Conservation (phyloP, 108 stramenopile species). For the Nannochloropsis granulata region DNA sequence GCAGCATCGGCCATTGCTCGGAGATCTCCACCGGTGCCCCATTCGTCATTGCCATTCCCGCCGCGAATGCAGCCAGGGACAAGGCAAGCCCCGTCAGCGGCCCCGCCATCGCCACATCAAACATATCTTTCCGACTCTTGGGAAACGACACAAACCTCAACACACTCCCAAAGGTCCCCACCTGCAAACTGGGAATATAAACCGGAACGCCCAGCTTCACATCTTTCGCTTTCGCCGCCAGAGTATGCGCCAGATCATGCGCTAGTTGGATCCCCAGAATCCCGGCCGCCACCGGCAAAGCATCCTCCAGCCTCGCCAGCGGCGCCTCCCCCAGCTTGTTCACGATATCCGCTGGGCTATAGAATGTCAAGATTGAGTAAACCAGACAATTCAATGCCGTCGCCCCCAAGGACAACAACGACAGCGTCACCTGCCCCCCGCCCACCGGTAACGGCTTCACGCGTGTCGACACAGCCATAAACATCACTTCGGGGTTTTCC, state of each 20-base stretch:
- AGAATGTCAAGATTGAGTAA: background rate
- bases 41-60: conserved; percentile 2
- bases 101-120: conserved; percentile 19
- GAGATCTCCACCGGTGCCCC: background rate
- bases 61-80: conserved; percentile 8
- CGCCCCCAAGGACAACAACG: background rate
- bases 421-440: background rate
- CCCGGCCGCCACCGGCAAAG: conserved; percentile 10
- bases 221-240: background rate
- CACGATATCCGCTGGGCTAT: background rate
- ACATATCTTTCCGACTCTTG: conserved; percentile 14
- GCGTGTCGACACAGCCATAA: background rate
- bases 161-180: conserved; percentile 10
- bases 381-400: background rate
- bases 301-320: background rate
- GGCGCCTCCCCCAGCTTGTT: background rate
- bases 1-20: background rate
- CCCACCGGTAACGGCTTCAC: background rate
- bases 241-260: conserved; percentile 18
- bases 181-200: conserved; percentile 22
- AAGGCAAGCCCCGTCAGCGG: conserved; percentile 1
- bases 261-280: conserved; percentile 11
- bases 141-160: conserved; percentile 17
- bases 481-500: background rate
- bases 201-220: conserved; percentile 13